Evolutionary conservation across 345 rosid genomes (phyloP), one percentile per base, ranked within the genome.

Genomic region (Pseudoturritis turrita): DNA sequence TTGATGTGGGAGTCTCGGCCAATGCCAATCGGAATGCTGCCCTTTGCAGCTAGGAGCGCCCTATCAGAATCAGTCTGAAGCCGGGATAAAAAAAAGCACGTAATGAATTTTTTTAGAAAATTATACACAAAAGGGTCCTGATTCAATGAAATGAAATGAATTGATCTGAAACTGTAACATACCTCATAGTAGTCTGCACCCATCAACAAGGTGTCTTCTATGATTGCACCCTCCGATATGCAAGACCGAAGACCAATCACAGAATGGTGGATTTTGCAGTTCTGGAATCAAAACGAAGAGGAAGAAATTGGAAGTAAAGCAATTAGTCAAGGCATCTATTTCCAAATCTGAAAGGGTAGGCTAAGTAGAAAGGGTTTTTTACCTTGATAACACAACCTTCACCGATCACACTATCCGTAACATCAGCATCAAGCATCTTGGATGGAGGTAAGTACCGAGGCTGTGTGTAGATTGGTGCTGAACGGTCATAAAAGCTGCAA

Each of bases 371-470:
- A 23, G 15, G 18, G n/a, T 7, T 7, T 26, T 71, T 75, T 75
- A 87, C 97, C 97, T 90, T 93, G 54, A 90, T 93, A 51, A 93
- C 98, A 62, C 98, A 93, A 57, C 98, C 98, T 81, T 93, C 98
- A 29, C 98, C 98, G 47, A 93, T 90, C 49, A 93, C 98, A 68
- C 97, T 93, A 50, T 93, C 98, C 0, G 96, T 93, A 73, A 90
- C 96, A 84, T 93, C 98, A 71, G 98, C 98, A 81, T 93, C 96
- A 64, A 93, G 97, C 98, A 93, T 93, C 86, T 93, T 90, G 40
- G 97, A 93, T 35, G 97, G 98, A 71, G 98, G 97, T 73, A 93
- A 81, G 79, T 93, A 93, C 18, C 97, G 87, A 65, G 98, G 98
- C 78, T 93, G 97, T 47, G 98, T 93, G 75, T 93, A 93, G 77